Base-by-base conservation (phyloP, 1,284 basidiomycete genomes). In the Tylopilus sp. region DNA sequence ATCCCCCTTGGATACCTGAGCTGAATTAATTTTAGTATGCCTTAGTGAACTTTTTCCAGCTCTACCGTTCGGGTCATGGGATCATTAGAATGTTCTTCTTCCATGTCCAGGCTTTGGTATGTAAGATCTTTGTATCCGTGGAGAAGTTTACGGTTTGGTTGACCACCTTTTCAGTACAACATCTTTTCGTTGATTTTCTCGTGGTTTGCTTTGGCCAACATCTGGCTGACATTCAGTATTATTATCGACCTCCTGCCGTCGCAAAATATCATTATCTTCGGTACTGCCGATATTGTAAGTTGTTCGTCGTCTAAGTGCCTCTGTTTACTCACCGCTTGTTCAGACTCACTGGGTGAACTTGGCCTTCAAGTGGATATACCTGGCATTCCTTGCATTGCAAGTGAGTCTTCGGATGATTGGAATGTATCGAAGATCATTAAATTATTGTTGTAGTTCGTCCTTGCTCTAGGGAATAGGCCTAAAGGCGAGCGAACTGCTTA, bases 141-240 rank as follows among this genome's bases (percentile, higher is more conserved):
- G 36, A 23, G 0, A 13, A 7, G 21, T 34, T 15, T 26, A 21
- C 35, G 34, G 10, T 42, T 43, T 44, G 10, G 18, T 15, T 54
- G 36, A 55, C 33, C 35, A 25, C 6, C 15, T 45, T 41, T 44
- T 36, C 21, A 89, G 84, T 91, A 89, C 67, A 89, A 89, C 66
- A 59, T 90, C 46, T 83, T 87, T 66, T 86, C 81, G 33, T 74
- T 95, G 55, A 62, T 92, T 58, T 94, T 95, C 73, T 86, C 89
- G 5, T 95, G 91, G 91, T 95, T 95, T 69, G 83, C 93, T 2
- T 71, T 96, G 42, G 94, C 92, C 58, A 97, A 97, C 62, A 74
- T 97, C 31, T 97, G 92, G 92, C 74, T 97, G 48, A 97, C 95
- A 10, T 97, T 97, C 77, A 87, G 85, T 51, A 96, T 97, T 72